Percentiles rank a stretch among this genome's conserved stretches.
Evolutionary conservation across 2,329 filamentous ascomycete species (phyloP).

Genomic region (Penicillium verrucosum): DNA sequence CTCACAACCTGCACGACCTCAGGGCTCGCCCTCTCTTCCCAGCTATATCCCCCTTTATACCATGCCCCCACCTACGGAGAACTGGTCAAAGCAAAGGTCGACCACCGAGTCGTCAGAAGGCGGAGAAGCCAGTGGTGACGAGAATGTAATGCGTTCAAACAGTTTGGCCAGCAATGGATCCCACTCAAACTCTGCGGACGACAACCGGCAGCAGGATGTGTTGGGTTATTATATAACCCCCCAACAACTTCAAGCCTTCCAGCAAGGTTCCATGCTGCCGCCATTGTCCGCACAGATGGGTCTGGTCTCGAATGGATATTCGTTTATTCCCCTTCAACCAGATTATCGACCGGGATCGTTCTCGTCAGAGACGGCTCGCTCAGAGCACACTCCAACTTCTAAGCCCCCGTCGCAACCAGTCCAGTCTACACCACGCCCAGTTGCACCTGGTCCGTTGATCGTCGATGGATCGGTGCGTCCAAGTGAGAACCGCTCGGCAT

Average conservation of each 20-base stretch:
- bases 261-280: constrained; percentile 39
- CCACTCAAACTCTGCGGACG: constrained; percentile 35
- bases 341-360: constrained; percentile 33
- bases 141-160: constrained; percentile 29
- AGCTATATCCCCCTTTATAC: constrained; percentile 35
- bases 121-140: constrained; percentile 33
- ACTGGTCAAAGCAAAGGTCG: constrained; percentile 29
- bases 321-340: constrained; percentile 32
- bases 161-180: constrained; percentile 35
- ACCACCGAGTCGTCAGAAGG: constrained; percentile 35
- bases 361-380: constrained; percentile 25
- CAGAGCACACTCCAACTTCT: constrained; percentile 24
- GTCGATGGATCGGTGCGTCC: constrained; percentile 47
- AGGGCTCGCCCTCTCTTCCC: constrained; percentile 35
- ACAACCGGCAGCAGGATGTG: constrained; percentile 42
- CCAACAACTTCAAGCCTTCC: constrained; percentile 42
- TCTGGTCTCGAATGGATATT: constrained; percentile 38
- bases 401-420: constrained; percentile 19
- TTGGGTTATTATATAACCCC: constrained; percentile 48
- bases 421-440: constrained; percentile 26
- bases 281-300: constrained; percentile 40
- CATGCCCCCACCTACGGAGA: constrained; percentile 30
- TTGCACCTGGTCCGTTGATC: constrained; percentile 43
- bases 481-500: constrained; percentile 36
- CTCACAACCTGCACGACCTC: constrained; percentile 49